Evolutionary conservation across 768 basidiomycete genomes (phyloP).

Genomic region (Austroboletus festivus): DNA sequence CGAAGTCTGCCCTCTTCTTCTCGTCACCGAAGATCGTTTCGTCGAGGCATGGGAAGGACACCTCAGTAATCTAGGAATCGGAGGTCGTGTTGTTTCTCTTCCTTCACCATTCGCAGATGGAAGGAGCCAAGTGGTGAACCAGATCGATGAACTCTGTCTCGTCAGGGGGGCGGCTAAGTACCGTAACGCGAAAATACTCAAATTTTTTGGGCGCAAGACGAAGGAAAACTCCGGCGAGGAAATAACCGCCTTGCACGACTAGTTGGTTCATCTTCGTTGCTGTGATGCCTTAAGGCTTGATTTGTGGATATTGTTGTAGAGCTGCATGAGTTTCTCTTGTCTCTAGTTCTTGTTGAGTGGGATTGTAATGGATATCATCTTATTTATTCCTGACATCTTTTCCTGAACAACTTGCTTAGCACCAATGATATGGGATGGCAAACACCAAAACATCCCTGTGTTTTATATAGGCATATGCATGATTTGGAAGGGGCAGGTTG

Average conservation of each 20-base stretch:
- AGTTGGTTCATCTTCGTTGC: neutral
- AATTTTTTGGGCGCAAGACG: constrained; percentile 11
- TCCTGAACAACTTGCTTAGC: no score
- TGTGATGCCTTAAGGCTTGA: no score
- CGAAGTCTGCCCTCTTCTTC: constrained; percentile 25
- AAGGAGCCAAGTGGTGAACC: constrained; percentile 1
- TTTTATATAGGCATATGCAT: no score
- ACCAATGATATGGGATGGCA: no score
- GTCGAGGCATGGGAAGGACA: constrained; percentile 9
- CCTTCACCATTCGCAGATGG: neutral
- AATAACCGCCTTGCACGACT: neutral
- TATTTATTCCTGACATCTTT: no score
- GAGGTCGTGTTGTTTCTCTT: constrained; percentile 13
- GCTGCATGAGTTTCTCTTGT: no score
- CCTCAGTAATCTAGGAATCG: constrained; percentile 11
- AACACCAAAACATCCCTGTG: no score
- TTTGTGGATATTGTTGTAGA: no score
- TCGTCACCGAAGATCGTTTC: constrained; percentile 14
- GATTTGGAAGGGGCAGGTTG: no score
- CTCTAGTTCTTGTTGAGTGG: no score
- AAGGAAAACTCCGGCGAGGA: constrained; percentile 9
- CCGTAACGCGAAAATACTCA: constrained; percentile 12
- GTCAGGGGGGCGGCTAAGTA: constrained; percentile 21
- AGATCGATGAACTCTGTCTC: constrained; percentile 25
- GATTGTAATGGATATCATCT: no score